Percentiles rank a stretch among this genome's conserved stretches.
phyloP scores from a whole-genome alignment of 305 asterid genomes.

The Fraxinus albicans region DNA sequence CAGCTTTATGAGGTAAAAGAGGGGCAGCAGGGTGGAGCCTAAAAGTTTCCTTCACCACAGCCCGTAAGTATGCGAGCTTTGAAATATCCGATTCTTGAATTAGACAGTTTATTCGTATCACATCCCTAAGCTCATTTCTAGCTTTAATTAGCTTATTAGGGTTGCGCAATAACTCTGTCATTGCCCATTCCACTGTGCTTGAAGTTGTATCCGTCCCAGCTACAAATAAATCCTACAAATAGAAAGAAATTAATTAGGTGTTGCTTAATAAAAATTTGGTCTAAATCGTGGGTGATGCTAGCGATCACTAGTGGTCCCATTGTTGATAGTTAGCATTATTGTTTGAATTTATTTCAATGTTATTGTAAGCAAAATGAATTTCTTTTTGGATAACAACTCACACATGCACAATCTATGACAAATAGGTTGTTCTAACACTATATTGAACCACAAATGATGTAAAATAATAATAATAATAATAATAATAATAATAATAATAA shows the following conservation, averaged over 20 bases:
- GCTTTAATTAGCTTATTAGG: slow-evolving; percentile 19
- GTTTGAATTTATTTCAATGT: too few species aligned
- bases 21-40: slow-evolving; percentile 31
- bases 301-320: too few species aligned
- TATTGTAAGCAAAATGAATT: too few species aligned
- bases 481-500: too few species aligned
- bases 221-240: slow-evolving; percentile 29
- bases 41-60: not conserved
- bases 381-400: too few species aligned
- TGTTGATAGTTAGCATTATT: too few species aligned
- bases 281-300: too few species aligned
- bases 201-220: slow-evolving; percentile 35
- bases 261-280: too few species aligned
- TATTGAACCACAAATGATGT: too few species aligned
- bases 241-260: not conserved
- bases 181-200: slow-evolving; percentile 38
- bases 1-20: slow-evolving; percentile 19
- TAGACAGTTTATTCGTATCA: not conserved
- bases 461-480: not conserved
- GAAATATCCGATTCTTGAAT: not conserved
- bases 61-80: not conserved
- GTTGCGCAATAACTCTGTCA: slow-evolving; percentile 31
- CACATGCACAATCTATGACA: too few species aligned
- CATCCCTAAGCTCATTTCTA: not conserved
- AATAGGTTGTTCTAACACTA: too few species aligned